Evolutionary conservation across 2,329 filamentous ascomycete genomes (phyloP).

Genomic region (Venturia oleaginea): DNA sequence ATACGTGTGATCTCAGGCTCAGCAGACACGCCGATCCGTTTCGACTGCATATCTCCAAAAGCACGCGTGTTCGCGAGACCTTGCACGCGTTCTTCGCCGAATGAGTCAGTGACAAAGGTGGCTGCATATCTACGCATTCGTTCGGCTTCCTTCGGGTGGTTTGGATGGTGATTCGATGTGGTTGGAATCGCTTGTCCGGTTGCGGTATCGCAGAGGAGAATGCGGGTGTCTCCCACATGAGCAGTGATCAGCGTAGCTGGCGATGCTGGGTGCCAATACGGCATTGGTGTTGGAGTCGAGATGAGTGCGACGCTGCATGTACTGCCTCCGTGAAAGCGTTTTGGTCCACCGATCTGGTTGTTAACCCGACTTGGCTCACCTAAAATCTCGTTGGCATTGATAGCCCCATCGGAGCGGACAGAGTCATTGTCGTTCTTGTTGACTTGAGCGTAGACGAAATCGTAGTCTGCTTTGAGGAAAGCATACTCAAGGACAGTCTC

Average conservation of each 20-base stretch:
- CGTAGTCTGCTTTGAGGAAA: slow-evolving; percentile 86
- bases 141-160: slow-evolving; percentile 72
- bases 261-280: slow-evolving; percentile 89
- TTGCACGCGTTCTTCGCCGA: slow-evolving; percentile 91
- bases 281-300: slow-evolving; percentile 80
- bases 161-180: slow-evolving; percentile 88
- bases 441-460: slow-evolving; percentile 86
- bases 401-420: slow-evolving; percentile 61
- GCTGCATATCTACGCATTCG: slow-evolving; percentile 78
- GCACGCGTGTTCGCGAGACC: slow-evolving; percentile 89
- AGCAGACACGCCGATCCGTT: slow-evolving; percentile 86
- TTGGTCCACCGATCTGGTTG: slow-evolving; percentile 58
- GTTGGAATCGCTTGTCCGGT: slow-evolving; percentile 72
- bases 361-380: slow-evolving; percentile 48
- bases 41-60: slow-evolving; percentile 86
- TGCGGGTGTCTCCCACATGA: slow-evolving; percentile 88
- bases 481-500: slow-evolving; percentile 82
- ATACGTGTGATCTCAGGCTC: slow-evolving; percentile 80
- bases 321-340: slow-evolving; percentile 84
- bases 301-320: slow-evolving; percentile 86
- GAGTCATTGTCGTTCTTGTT: slow-evolving; percentile 67
- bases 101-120: slow-evolving; percentile 87
- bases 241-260: slow-evolving; percentile 76
- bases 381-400: slow-evolving; percentile 79
- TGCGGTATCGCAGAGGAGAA: slow-evolving; percentile 78